A percentile compares a stretch with the other conserved stretches of the same genome.
phyloP scores from a whole-genome alignment of 2,329 filamentous ascomycete species.

The Neonectria neomacrospora region DNA sequence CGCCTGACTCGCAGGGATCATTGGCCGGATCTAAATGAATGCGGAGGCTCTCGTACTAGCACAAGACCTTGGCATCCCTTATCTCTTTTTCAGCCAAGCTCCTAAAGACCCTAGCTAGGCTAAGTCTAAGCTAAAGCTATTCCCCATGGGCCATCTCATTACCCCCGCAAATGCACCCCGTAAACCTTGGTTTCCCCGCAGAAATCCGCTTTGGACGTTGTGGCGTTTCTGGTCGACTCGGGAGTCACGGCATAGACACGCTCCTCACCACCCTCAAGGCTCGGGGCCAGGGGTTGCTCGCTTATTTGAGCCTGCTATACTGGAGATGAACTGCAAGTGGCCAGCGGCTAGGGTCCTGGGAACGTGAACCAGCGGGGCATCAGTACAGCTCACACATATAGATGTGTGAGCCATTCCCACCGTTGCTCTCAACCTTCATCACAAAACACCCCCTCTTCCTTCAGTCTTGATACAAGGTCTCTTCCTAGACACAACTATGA shows the following conservation, averaged over 20 bases:
- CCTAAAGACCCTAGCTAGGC: too few relatives aligned
- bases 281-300: background rate
- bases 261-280: background rate
- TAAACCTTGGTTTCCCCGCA: background rate
- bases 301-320: background rate
- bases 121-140: too few relatives aligned
- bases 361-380: background rate
- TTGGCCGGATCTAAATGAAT: too few relatives aligned
- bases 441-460: background rate
- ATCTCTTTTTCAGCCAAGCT: too few relatives aligned
- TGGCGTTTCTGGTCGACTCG: background rate
- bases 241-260: background rate
- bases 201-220: background rate
- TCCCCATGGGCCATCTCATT: background rate
- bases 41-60: too few relatives aligned
- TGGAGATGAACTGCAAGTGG: background rate
- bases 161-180: background rate
- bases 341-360: background rate
- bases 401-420: background rate
- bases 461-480: background rate
- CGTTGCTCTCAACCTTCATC: background rate
- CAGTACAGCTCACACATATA: background rate
- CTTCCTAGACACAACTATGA: background rate
- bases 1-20: too few relatives aligned
- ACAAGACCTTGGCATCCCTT: too few relatives aligned